A percentile compares a stretch with the other conserved stretches of the same genome.
phyloP scores from a whole-genome alignment of 768 basidiomycete species.

The Psilocybe cyanescens region DNA sequence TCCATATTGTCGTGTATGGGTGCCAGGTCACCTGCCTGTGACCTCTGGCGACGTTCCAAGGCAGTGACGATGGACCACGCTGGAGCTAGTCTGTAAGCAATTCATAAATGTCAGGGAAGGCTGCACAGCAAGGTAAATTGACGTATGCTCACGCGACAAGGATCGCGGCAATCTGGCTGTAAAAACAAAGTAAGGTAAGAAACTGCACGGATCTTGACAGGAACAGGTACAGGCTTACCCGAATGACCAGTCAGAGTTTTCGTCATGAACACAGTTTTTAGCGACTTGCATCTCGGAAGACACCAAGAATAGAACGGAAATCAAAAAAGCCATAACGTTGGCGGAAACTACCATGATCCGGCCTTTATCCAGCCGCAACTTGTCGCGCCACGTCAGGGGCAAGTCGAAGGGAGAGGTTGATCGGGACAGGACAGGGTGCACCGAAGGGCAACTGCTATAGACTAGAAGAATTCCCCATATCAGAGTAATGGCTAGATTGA shows the following conservation, averaged over 20 bases:
- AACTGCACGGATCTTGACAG: neutral
- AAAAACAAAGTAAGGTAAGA: neutral
- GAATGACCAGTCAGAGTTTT: constrained; percentile 23
- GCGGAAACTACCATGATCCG: constrained; percentile 13
- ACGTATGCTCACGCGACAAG: constrained; percentile 16
- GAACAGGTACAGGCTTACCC: constrained; percentile 11
- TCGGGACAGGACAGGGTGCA: constrained; percentile 20
- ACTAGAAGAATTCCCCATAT: constrained; percentile 21
- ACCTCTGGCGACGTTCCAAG: constrained; percentile 5
- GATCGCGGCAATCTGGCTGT: constrained; percentile 20
- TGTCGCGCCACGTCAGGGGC: constrained; percentile 5
- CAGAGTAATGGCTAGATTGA: constrained; percentile 16
- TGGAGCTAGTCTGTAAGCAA: constrained; percentile 14
- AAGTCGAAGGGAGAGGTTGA: constrained; percentile 6
- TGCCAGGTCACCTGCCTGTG: neutral
- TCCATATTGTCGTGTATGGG: neutral
- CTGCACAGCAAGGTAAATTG: neutral
- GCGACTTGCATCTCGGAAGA: constrained; percentile 19
- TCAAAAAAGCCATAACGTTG: constrained; percentile 14
- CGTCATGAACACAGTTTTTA: constrained; percentile 17
- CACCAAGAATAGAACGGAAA: constrained; percentile 16
- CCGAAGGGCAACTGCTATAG: constrained; percentile 17
- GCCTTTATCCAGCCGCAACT: constrained; percentile 17
- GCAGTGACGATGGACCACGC: constrained; percentile 20
- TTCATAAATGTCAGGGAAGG: neutral